A percentile compares a stretch with the other conserved stretches of the same genome.
Evolutionary conservation across 129 eudicot species (phyloP).

Genomic region (Calendula officinalis): DNA sequence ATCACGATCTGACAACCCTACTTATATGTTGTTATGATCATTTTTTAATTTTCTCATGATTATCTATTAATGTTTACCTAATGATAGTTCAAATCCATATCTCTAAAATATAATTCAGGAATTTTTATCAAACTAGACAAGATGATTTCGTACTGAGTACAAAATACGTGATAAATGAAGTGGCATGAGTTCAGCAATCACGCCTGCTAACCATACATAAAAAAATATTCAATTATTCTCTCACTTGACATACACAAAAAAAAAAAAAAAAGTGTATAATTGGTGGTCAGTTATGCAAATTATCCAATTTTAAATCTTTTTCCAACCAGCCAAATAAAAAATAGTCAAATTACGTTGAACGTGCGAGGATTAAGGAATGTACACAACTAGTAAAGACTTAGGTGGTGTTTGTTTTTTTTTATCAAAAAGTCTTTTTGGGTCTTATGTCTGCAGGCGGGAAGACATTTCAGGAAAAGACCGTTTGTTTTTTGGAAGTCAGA

Average conservation of each 20-base stretch:
- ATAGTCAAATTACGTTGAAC: not conserved
- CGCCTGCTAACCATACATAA: conserved; percentile 6
- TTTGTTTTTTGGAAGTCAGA: too few relatives aligned
- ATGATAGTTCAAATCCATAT: too few relatives aligned
- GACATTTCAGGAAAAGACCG: too few relatives aligned
- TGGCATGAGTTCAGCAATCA: conserved; percentile 27
- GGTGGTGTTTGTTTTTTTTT: too few relatives aligned
- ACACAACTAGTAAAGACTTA: not conserved
- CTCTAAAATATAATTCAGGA: too few relatives aligned
- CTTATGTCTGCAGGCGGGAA: too few relatives aligned
- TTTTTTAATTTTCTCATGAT: too few relatives aligned
- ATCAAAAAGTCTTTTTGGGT: too few relatives aligned
- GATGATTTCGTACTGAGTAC: not conserved
- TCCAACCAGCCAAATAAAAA: not conserved
- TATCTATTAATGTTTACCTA: too few relatives aligned
- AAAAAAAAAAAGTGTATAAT: conserved; percentile 15
- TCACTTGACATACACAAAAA: not conserved
- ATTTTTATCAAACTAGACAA: not conserved
- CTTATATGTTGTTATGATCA: too few relatives aligned
- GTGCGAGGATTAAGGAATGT: not conserved
- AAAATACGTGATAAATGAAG: conserved; percentile 22
- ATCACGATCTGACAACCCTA: too few relatives aligned
- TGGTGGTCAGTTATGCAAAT: conserved; percentile 14
- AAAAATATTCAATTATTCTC: conserved; percentile 12
- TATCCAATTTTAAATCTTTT: not conserved